Base-by-base conservation (phyloP, 2,329 filamentous ascomycete genomes). In the Beauveria medogensis region DNA sequence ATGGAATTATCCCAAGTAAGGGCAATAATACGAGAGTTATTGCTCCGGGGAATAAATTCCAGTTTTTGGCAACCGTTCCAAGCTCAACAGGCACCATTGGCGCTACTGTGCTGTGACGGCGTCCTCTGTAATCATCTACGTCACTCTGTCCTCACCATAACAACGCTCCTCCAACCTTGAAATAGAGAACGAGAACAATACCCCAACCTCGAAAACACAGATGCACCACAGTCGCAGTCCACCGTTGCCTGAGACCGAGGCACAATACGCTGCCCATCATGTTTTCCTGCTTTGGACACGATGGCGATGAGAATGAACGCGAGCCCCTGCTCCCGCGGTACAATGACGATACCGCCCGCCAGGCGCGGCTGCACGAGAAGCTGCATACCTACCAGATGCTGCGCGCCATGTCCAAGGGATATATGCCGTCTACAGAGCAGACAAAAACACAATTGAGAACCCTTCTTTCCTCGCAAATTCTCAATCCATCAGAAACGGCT, bases 361-460 rank as follows among this genome's bases (percentile, higher is more conserved):
- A 96, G 80, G 81, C 86, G 53, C 80, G 86, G 68, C 81, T 96
- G 62, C 90, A 93, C 69, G 86, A 93, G 73, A 97, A 96, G 79
- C 82, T 97, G 63, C 93, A 96, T 75, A 88, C 88, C 28, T 97
- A 96, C 71, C 91, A 96, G 78, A 96, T 96, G 88, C 72, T 92
- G 30, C 84, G 90, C 58, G 93, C 93, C 59, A 73, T 97, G 10
- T 83, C 84, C 1, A 84, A 90, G 69, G 93, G 93, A 6, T 97
- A 87, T 74, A 92, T 97, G 89, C 93, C 93, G 52, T 94, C 91
- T 6, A 97, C 90, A 12, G 88, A 94, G 67, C 93, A 97, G 72
- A 71, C 82, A 66, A 88, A 94, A 68, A 78, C 87, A 71, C 92
- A 95, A 66, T 78, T 97, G 3, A 86, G 91, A 66, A 90, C 88